Evolutionary conservation across 2,329 filamentous ascomycete genomes (phyloP).

Genomic region (Monilinia fructigena): DNA sequence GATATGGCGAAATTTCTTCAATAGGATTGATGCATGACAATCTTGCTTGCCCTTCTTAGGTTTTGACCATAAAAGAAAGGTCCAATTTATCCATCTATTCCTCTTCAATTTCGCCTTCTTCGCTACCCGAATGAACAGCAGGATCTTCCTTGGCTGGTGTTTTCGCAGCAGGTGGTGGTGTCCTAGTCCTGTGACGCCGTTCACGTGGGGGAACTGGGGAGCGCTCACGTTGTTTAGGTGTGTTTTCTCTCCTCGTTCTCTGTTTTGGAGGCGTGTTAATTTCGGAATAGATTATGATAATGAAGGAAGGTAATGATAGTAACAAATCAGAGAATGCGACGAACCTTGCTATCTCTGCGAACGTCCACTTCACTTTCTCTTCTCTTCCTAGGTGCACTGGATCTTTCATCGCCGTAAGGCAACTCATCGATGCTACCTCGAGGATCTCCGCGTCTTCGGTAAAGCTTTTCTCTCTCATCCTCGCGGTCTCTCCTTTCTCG

Average conservation of each 20-base stretch:
- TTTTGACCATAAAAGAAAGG: neutral
- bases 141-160: constrained; percentile 46
- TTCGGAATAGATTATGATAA: neutral
- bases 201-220: constrained; percentile 55
- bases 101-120: constrained; percentile 98
- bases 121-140: constrained; percentile 69
- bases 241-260: constrained; percentile 59
- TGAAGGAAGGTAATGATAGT: neutral
- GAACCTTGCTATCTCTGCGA: constrained; percentile 60
- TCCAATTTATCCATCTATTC: constrained; percentile 43
- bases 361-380: constrained; percentile 75
- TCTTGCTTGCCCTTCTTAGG: neutral
- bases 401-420: constrained; percentile 78
- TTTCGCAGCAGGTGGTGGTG: constrained; percentile 45
- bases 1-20: constrained; percentile 24
- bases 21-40: constrained; percentile 1
- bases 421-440: constrained; percentile 81
- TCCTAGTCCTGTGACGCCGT: constrained; percentile 55
- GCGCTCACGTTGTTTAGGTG: constrained; percentile 52
- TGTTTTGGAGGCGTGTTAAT: constrained; percentile 37
- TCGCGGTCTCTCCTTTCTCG: constrained; percentile 85
- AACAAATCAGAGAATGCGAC: constrained; percentile 12
- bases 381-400: constrained; percentile 67
- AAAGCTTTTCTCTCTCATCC: constrained; percentile 83
- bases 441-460: constrained; percentile 76